Evolutionary conservation across 306 rosid genomes (phyloP).

Genomic region (Gynostemma pentaphyllum): DNA sequence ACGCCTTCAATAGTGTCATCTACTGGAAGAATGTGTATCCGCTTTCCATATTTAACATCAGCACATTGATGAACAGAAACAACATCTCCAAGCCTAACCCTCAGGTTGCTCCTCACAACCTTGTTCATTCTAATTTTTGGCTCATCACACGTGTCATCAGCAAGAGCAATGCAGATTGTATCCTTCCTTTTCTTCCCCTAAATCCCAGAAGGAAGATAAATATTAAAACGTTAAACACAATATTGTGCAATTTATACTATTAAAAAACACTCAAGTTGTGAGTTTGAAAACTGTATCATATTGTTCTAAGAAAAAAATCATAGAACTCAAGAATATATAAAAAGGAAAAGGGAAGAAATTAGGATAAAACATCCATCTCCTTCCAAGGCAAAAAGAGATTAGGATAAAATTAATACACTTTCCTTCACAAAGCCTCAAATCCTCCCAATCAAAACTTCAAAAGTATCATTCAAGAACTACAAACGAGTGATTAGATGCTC

Average conservation of each 20-base stretch:
- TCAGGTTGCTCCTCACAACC: conserved; percentile 21
- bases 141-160: conserved; percentile 16
- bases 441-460: background rate
- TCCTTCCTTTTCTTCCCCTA: conserved; percentile 23
- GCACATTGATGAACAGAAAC: conserved; percentile 21
- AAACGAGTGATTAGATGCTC: too few species aligned
- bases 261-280: background rate
- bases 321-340: background rate
- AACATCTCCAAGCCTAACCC: conserved; percentile 23
- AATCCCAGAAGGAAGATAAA: background rate
- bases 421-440: background rate
- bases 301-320: background rate
- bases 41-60: conserved; percentile 19
- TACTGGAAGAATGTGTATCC: conserved; percentile 22
- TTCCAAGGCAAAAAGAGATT: background rate
- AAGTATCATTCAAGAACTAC: background rate
- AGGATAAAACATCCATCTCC: background rate
- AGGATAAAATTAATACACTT: background rate
- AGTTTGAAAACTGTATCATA: background rate
- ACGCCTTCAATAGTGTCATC: conserved; percentile 25
- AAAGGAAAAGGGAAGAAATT: background rate
- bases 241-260: background rate
- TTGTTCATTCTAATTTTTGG: conserved; percentile 23
- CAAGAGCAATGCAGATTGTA: conserved; percentile 18
- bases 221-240: background rate